Evolutionary conservation across 495 filamentous ascomycete species (phyloP), one percentile per base, ranked within the genome.

Genomic region (Aspergillus nanangensis): DNA sequence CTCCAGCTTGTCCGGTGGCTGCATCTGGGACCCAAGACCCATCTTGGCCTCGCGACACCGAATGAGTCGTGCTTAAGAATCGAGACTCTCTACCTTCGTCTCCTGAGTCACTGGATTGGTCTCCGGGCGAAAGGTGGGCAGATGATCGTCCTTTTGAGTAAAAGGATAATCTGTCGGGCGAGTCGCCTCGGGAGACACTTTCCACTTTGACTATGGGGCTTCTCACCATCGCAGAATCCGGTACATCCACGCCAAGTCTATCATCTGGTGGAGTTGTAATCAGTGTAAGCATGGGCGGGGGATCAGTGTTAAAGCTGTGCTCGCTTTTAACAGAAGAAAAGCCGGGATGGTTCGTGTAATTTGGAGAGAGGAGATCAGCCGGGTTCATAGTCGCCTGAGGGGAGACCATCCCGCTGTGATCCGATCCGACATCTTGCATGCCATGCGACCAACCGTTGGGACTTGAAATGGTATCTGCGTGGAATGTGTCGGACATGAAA

Each of bases 151-250:
- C 52, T 23, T 48, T 48, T n/a, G 55, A 47, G 11, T 31, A 39
- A 20, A 48, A 48, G 9, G 35, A 24, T 18, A 60, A 60, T 25
- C 62, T 56, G 32, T 61, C 61, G 4, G 75, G 75, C 2, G 74
- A 78, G 50, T 78, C 75, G 3, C 75, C 75, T 22, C 74, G 65
- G 22, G 66, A 66, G 35, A 67, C 67, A 29, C 48, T 69, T 25
- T 67, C 65, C 8, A 78, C 62, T 13, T 65, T 74, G 18, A 78
- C 58, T 15, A 69, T 67, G 11, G 75, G 75, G 41, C 74, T 77
- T 33, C 64, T 53, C 10, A 64, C 61, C 40, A 57, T 57, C n/a
- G 54, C 56, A 7, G 64, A 63, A 8, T 52, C 45, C 9, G 56
- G 48, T 1, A 18, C 48, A 9, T 42, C 25, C 9, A 56, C 44